Conservation (phyloP, 495 filamentous ascomycete genomes). For the Daldinia bambusicola region DNA sequence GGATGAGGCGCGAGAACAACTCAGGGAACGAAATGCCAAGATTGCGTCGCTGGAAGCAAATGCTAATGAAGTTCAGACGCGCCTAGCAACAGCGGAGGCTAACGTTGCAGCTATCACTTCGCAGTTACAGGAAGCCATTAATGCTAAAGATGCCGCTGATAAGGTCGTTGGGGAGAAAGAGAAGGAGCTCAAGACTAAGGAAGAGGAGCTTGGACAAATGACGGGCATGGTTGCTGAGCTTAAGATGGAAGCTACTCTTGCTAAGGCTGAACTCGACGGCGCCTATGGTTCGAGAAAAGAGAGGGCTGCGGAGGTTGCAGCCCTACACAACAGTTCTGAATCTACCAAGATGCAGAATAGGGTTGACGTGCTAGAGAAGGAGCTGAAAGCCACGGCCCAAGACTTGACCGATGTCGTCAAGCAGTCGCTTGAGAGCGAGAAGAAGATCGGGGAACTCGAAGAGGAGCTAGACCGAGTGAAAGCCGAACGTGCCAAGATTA, state of each 20-base stretch:
- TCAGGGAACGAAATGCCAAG: slow-evolving; percentile 59
- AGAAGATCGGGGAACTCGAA: slow-evolving; percentile 80
- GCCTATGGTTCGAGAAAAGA: slow-evolving; percentile 84
- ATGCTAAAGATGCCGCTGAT: slow-evolving; percentile 50
- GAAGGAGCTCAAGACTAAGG: slow-evolving; percentile 60
- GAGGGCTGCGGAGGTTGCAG: slow-evolving; percentile 78
- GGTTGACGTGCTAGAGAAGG: slow-evolving; percentile 74
- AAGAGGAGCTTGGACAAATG: slow-evolving; percentile 74
- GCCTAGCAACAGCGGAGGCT: slow-evolving; percentile 49
- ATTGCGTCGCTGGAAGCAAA: slow-evolving; percentile 60
- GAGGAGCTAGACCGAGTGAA: slow-evolving; percentile 61
- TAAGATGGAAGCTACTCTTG: slow-evolving; percentile 90
- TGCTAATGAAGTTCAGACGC: slow-evolving; percentile 53
- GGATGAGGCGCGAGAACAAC: slow-evolving; percentile 58
- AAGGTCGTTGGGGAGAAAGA: slow-evolving; percentile 52
- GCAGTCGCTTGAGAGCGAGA: slow-evolving; percentile 85
- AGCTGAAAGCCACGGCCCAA: slow-evolving; percentile 81
- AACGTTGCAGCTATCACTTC: slow-evolving; percentile 49
- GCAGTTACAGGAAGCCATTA: slow-evolving; percentile 51
- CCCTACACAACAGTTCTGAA: slow-evolving; percentile 72
- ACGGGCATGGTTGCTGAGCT: slow-evolving; percentile 85
- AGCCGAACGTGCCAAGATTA: slow-evolving; percentile 46
- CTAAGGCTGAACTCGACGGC: slow-evolving; percentile 92
- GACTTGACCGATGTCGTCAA: slow-evolving; percentile 91
- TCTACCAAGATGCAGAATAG: slow-evolving; percentile 70